Evolutionary conservation across 352 stramenopile species (phyloP).

Genomic region (Thalassiosira delicatula): DNA sequence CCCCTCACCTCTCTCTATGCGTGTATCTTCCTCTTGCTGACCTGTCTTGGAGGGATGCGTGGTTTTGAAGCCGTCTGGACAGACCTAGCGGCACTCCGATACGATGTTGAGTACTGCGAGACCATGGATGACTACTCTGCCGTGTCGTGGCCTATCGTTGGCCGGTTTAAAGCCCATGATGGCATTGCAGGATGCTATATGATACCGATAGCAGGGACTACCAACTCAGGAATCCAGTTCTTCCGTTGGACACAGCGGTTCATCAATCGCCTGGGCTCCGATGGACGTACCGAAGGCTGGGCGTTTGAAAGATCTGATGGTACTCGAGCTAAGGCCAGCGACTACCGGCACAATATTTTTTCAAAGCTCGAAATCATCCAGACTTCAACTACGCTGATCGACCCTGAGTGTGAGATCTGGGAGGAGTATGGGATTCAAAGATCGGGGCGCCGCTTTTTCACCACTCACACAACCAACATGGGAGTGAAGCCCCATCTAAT

Average conservation of each 20-base stretch:
- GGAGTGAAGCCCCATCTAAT: conserved; percentile 21
- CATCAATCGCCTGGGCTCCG: background rate
- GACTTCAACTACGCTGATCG: conserved; percentile 31
- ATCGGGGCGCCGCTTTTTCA: conserved; percentile 26
- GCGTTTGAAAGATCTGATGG: conserved; percentile 21
- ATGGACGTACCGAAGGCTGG: conserved; percentile 27
- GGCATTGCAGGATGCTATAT: conserved; percentile 15
- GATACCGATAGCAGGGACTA: conserved; percentile 23
- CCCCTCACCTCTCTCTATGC: no score
- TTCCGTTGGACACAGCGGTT: conserved; percentile 22
- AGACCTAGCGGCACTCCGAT: background rate
- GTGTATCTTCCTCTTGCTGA: conserved; percentile 42
- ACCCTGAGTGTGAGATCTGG: conserved; percentile 24
- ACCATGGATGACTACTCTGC: background rate
- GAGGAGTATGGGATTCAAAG: conserved; percentile 31
- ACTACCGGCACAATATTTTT: conserved; percentile 37
- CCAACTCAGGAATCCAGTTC: conserved; percentile 5
- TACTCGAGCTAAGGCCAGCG: conserved; percentile 4
- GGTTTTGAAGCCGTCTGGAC: conserved; percentile 24
- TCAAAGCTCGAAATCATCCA: conserved; percentile 36
- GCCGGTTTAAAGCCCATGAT: conserved; percentile 1
- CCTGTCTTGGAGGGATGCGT: conserved; percentile 28
- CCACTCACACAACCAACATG: conserved; percentile 21
- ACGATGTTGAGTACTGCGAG: conserved; percentile 21
- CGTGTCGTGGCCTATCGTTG: conserved; percentile 17